Base-by-base conservation (phyloP, 805 yeast genomes). In the Lachancea thermotolerans region DNA sequence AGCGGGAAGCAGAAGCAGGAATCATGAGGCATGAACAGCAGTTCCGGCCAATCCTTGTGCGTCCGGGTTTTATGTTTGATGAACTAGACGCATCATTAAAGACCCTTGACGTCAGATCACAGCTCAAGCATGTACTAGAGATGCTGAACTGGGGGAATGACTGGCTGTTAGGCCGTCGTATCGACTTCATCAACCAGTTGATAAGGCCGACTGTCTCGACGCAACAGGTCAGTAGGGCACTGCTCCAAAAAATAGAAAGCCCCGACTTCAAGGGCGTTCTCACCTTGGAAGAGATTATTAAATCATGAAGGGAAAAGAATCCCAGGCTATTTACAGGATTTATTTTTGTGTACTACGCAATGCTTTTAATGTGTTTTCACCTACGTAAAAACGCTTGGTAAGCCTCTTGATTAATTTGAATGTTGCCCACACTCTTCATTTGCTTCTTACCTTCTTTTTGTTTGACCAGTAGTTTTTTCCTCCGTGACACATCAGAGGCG, bases 371-470 rank as follows among this genome's bases (percentile, higher is more conserved):
- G 21, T 18, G 29, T 7, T 31, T 17, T 37, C 42, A 53, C 33
- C 67, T 56, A 39, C 67, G 64, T 51, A 90, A 70, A 65, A 90
- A 89, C 14, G 95, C 85, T 61, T 85, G 95, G 66, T 83, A 90
- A 0, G 96, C 95, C 52, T 88, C 95, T 48, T 82, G 83, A 49
- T 85, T 81, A 41, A 91, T 84, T 35, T 74, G 70, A 14, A 91
- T 85, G 43, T 79, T 77, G 11, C 98, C 98, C 11, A 82, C 73
- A 12, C 84, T 72, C 64, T 84, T 83, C 82, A 91, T 73, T 49
- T 74, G 75, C 65, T 85, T 87, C 67, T 93, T 93, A 33, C 99
- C 99, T 59, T 87, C 96, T 64, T 90, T 91, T 59, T 91, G 99
- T 56, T 85, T 83, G 45, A 76, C 87, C 43, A 91, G 70, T 53